Evolutionary conservation across 2,329 filamentous ascomycete genomes (phyloP), one percentile per base, ranked within the genome.

Genomic region (Rhexocercosporidium sp.): DNA sequence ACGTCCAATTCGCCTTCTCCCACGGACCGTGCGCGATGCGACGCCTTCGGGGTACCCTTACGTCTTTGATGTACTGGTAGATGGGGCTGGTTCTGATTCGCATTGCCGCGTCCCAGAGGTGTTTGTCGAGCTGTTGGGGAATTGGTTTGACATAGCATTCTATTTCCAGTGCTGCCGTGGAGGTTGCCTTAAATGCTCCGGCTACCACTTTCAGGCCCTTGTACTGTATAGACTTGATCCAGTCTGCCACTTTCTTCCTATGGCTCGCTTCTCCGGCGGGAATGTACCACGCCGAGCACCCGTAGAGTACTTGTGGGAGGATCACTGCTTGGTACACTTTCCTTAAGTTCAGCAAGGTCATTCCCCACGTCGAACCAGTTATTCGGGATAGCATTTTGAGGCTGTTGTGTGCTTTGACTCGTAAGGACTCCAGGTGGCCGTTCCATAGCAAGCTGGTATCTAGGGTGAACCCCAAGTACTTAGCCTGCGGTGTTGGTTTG

Each of bases 261-360:
- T 64, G 20, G 51, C 53, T 59, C 51, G 51, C 37, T 27, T 64
- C 39, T 64, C 39, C 62, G 31, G 37, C 25, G 12, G 56, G 61
- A 27, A 64, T 66, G 47, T 66, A 65, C 75, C 65, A 78, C 29
- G 73, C 71, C 22, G 70, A 74, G 63, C 71, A 73, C 8, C 70
- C 69, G 53, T 75, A 78, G 39, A 78, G 71, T 44, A 78, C 68
- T 67, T 77, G 70, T 9, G 70, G 75, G 25, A 77, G 66, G n/a
- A 72, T 63, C 7, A 75, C 72, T 62, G 67, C 74, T 67, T 74
- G 3, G 25, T 57, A 53, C 31, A 64, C 31, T 57, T 64, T 56
- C 31, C 47, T 56, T 64, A 64, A 44, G n/a, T 64, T 56, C 9
- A 57, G 49, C 9, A 56, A 27, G 34, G 49, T 64, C 34, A 57